Evolutionary conservation across 306 rosid species (phyloP).

Genomic region (Quercus cerris): DNA sequence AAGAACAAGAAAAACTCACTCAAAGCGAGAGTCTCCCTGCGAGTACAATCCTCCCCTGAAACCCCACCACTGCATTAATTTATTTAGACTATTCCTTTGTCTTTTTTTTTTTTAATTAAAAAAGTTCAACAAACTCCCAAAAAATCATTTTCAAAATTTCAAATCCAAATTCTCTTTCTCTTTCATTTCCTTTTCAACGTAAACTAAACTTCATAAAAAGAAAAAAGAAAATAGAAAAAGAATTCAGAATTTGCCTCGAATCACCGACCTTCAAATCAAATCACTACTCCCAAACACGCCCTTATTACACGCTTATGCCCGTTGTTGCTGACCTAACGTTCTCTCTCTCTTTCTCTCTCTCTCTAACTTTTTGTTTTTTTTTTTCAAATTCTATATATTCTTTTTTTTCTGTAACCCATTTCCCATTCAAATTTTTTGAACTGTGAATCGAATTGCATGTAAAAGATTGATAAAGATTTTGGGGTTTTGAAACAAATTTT

Average conservation of each 20-base stretch:
- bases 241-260: too few species aligned
- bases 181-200: background rate
- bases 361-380: background rate
- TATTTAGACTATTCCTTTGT: too few species aligned
- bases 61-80: too few species aligned
- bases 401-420: background rate
- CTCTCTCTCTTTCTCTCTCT: background rate
- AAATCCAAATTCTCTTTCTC: background rate
- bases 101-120: too few species aligned
- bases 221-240: too few species aligned
- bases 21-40: too few species aligned
- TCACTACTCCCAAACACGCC: background rate
- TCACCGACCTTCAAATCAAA: background rate
- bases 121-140: too few species aligned
- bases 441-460: background rate
- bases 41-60: too few species aligned
- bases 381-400: background rate
- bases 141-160: background rate
- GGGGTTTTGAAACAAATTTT: background rate
- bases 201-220: background rate
- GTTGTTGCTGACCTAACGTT: constrained; percentile 18
- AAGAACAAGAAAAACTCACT: too few species aligned
- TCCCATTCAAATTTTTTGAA: background rate
- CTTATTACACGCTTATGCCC: constrained; percentile 12
- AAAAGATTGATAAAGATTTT: background rate